phyloP scores from a whole-genome alignment of 352 stramenopile species.

The Phytophthora brassicae region DNA sequence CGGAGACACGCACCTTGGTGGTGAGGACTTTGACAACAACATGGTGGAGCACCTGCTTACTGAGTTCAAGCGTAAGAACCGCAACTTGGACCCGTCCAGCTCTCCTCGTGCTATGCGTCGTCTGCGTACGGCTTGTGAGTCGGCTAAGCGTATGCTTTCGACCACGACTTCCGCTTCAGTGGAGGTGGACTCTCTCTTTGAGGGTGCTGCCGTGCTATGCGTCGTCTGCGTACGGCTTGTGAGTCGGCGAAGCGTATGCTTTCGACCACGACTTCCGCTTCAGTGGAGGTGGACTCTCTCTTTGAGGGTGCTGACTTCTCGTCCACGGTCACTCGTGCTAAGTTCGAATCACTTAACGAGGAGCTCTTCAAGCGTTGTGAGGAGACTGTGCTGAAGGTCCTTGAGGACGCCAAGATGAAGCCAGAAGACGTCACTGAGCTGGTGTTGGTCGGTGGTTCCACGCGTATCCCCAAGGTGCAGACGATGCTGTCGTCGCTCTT shows the following conservation, averaged over 20 bases:
- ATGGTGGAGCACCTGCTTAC: conserved; percentile 94
- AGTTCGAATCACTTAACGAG: conserved; percentile 91
- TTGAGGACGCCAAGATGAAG: conserved; percentile 70
- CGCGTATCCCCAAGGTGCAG: conserved; percentile 67
- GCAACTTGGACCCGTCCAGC: conserved; percentile 85
- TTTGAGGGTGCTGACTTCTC: conserved; percentile 96
- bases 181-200: conserved; percentile 96
- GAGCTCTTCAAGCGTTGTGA: conserved; percentile 84
- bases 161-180: conserved; percentile 91
- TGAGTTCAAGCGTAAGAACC: conserved; percentile 95
- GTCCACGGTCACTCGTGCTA: conserved; percentile 90
- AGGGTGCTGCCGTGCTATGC: conserved; percentile 92
- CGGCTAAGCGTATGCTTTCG: conserved; percentile 96
- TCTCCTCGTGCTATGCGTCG: conserved; percentile 93
- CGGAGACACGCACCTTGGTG: conserved; percentile 94
- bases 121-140: conserved; percentile 96
- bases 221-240: conserved; percentile 95
- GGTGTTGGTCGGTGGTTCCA: conserved; percentile 60
- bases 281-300: conserved; percentile 95
- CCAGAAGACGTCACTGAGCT: conserved; percentile 61
- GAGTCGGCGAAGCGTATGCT: conserved; percentile 97
- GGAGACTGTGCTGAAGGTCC: conserved; percentile 75
- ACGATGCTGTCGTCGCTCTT: conserved; percentile 58
- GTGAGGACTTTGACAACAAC: conserved; percentile 95
- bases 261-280: conserved; percentile 91